Base-by-base conservation (phyloP, 495 filamentous ascomycete species). In the Xanthoparmelia taractica region DNA sequence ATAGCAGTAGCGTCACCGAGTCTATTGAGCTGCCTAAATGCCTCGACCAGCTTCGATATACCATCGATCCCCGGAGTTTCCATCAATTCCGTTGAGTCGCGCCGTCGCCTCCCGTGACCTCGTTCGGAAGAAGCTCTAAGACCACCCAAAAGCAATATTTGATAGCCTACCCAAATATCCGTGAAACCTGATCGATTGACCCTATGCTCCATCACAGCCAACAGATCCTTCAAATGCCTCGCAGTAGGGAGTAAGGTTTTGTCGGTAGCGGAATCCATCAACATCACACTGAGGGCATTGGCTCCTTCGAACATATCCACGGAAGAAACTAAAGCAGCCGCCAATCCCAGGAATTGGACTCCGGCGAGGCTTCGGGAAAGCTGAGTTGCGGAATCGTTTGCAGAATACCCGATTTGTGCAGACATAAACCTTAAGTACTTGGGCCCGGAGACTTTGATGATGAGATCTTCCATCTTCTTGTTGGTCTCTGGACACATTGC, bases 331-430 rank as follows among this genome's bases (percentile, higher is more conserved):
- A 43, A 43, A 20, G 40, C 18, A 20, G 68, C 60, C 37, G 64
- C 67, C 20, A 70, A 47, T 29, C 55, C 68, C 12, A 70, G 57
- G 36, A 70, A 70, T 7, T 55, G 68, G 8, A 70, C 29, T 1
- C 67, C 67, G 12, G 68, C 68, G 34, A 52, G 27, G 40, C 65
- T 69, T 33, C 56, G 58, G 10, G 57, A 60, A 10, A 70, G 61
- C 48, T 67, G 50, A 7, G 61, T 54, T n/a, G 67, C 68, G 43
- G 64, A 69, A 41, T 70, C 67, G 11, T 60, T 36, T 47, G 57
- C 33, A 5, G 57, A 65, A 41, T 61, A 70, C 5, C 66, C 66
- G 27, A 70, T 25, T 15, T 41, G 58, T 0, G 52, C 31, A 41
- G 55, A 31, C 18, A 70, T 38, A 41, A 69, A 70, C 23, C 48